phyloP scores from a whole-genome alignment of 768 basidiomycete species.

The Lactifluus piperatus region DNA sequence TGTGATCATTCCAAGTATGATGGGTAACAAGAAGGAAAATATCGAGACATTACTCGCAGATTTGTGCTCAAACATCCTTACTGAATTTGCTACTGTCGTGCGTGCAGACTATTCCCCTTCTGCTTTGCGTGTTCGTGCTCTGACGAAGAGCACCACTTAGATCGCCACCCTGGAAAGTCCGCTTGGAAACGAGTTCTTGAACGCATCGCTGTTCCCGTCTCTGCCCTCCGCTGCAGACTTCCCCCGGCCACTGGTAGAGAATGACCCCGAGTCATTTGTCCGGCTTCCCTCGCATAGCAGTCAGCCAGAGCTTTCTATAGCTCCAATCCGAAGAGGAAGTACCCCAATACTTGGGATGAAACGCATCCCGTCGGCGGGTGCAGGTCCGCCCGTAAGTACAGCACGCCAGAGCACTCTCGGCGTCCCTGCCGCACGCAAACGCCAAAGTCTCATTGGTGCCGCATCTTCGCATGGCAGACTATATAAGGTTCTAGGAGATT shows the following conservation, averaged over 20 bases:
- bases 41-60: conserved; percentile 85
- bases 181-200: conserved; percentile 78
- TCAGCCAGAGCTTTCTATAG: conserved; percentile 42
- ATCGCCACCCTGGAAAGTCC: conserved; percentile 74
- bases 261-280: conserved; percentile 36
- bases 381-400: conserved; percentile 25
- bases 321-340: conserved; percentile 20
- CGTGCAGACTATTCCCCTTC: conserved; percentile 25
- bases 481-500: conserved; percentile 81
- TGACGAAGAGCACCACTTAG: conserved; percentile 32
- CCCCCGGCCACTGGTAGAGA: conserved; percentile 45
- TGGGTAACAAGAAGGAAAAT: conserved; percentile 84
- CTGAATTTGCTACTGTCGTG: conserved; percentile 80
- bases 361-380: conserved; percentile 46
- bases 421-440: conserved; percentile 41
- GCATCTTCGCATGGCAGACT: conserved; percentile 78
- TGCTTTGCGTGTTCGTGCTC: not conserved
- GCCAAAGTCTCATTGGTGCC: conserved; percentile 52
- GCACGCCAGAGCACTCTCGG: conserved; percentile 49
- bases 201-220: conserved; percentile 54
- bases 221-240: conserved; percentile 55
- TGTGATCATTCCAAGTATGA: conserved; percentile 71
- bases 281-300: conserved; percentile 43
- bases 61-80: conserved; percentile 78
- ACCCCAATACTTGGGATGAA: conserved; percentile 33